Base-by-base conservation (phyloP, 306 rosid genomes). In the Sophora flavescens region DNA sequence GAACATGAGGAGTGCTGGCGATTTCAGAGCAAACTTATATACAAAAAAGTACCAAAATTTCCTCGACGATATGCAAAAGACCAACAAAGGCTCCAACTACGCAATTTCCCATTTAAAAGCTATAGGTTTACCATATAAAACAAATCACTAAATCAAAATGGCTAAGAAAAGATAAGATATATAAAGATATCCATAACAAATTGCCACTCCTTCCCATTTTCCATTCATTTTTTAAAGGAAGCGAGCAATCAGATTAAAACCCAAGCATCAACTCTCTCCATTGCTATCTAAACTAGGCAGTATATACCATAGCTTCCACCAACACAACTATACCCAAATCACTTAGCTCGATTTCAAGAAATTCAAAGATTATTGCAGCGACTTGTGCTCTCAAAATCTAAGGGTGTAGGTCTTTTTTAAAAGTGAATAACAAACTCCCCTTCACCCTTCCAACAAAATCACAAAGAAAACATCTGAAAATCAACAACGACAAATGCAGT, bases 311-410 rank as follows among this genome's bases (percentile, higher is more conserved):
- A 68, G 41, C 77, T 51, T 39, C 72, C 44, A 50, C 72, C 54
- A 62, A 63, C 32, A 2, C 47, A 26, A 47, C 33, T 6, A n/a
- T 48, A 12, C 32, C 76, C 44, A 60, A 38, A 57, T 45, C 15
- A 73, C 41, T 56, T n/a, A 28, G n/a, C 61, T 64, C 44, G 57
- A 47, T 72, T 36, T 56, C 52, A 70, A 59, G 63, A 58, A 71
- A 59, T 70, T 77, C 13, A 30, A 30, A 30, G 1, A 30, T 30
- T 30, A 30, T 30, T 30, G 32, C 32, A 30, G 2, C 12, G n/a
- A 76, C 32, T 26, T 17, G 12, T 1, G 18, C 8, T 59, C 35
- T 16, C 47, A 42, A 13, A 47, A 30, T 30, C 7, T 12, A 45
- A 15, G 51, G 51, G 13, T 41, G 47, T 41, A 0, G 47, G 11